Base-by-base conservation (phyloP, 108 stramenopile species). In the Licmophora abbreviata region DNA sequence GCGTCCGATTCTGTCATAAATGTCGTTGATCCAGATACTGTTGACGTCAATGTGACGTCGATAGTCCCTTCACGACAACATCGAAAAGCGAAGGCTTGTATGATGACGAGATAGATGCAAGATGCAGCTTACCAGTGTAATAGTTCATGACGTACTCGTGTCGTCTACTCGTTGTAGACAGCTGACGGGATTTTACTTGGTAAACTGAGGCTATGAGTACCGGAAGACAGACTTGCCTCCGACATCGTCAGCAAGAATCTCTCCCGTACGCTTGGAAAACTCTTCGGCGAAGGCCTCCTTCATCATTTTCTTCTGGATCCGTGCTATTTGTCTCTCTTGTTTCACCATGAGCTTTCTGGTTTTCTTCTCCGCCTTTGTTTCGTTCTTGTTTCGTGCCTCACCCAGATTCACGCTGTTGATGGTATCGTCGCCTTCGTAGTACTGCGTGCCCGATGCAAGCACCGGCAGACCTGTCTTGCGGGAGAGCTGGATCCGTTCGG, bases 221-320 rank as follows among this genome's bases (percentile, higher is more conserved):
- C 86, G 54, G 54, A 93, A 93, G 8, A 93, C 92, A 18, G 70
- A 64, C 43, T 64, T 70, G 10, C 92, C 87, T 37, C 76, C 83
- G 22, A 88, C 71, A 44, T 81, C 81, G 56, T 90, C 81, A 0
- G 59, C 46, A 42, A 66, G 64, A 31, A 69, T 64, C 11, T 65
- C 72, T 0, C 49, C 71, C 22, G 63, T 59, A 47, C 81, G 59
- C 56, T 77, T 86, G 18, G 51, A 38, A 48, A 89, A 86, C 52
- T 93, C 92, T 14, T 93, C 83, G 23, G 54, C 56, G 64, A 93
- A 85, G 0, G 83, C 83, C 47, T 89, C 81, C 49, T 75, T 81
- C 72, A 83, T 85, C 59, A 81, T 83, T 51, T 92, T 92, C 86
- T 96, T 96, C 53, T 93, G 85, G 54, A 87, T 89, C 6, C 95